Evolutionary conservation across 768 basidiomycete species (phyloP).

Genomic region (Myochromella boudieri): DNA sequence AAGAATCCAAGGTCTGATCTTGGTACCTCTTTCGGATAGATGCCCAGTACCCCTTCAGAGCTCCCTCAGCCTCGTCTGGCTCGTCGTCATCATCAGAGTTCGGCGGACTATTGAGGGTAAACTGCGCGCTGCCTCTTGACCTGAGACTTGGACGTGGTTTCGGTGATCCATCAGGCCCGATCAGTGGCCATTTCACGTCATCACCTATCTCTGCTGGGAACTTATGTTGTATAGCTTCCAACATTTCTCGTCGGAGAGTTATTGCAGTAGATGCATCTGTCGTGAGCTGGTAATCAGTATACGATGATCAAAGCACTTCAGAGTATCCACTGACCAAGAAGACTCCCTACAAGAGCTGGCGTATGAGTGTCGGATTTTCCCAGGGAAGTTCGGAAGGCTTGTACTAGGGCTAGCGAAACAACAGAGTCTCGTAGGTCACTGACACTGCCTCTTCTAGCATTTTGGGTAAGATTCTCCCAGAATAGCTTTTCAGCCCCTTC

Average conservation of each 20-base stretch:
- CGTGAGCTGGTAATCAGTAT: neutral
- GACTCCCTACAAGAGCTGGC: constrained; percentile 55
- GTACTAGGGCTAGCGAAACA: constrained; percentile 66
- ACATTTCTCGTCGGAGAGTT: constrained; percentile 82
- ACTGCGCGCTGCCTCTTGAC: constrained; percentile 15
- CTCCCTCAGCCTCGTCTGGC: constrained; percentile 22
- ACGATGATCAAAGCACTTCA: neutral
- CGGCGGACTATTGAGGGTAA: constrained; percentile 16
- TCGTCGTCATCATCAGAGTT: constrained; percentile 40
- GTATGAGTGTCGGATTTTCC: constrained; percentile 54
- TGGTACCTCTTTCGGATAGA: constrained; percentile 56
- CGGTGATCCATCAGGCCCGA: constrained; percentile 44
- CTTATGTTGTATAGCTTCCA: constrained; percentile 79
- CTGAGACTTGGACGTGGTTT: constrained; percentile 30
- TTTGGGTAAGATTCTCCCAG: constrained; percentile 59
- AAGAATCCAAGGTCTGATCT: constrained; percentile 37
- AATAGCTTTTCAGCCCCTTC: constrained; percentile 70
- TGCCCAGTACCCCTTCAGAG: constrained; percentile 64
- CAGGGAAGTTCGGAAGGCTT: constrained; percentile 78
- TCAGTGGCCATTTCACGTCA: constrained; percentile 75
- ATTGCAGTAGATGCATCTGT: constrained; percentile 75
- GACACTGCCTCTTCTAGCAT: constrained; percentile 59
- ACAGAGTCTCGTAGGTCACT: constrained; percentile 74
- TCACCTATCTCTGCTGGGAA: constrained; percentile 48
- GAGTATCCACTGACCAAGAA: constrained; percentile 52